These are phyloP conservation scores for Echinochloa phyllopogon DNA, from an alignment of 176 grass and related monocot genomes.

Conservation along the genomic window DNA sequence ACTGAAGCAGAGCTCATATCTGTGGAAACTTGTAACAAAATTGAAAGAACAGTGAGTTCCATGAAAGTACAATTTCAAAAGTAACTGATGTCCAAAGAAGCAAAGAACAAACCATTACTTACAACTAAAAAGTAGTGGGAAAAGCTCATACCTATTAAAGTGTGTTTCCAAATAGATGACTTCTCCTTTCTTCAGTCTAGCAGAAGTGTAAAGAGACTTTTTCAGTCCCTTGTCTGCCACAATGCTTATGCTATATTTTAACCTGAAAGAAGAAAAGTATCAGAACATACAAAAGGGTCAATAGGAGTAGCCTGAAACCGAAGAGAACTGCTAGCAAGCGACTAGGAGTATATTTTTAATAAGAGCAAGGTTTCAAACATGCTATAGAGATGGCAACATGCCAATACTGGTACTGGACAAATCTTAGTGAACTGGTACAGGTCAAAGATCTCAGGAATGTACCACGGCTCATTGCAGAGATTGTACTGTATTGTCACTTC, in stretches of 20 bases:
- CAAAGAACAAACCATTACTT: background rate
- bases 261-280: slow-evolving; percentile 53
- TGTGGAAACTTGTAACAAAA: slow-evolving; percentile 45
- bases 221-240: slow-evolving; percentile 97
- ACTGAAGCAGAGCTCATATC: slow-evolving; percentile 88
- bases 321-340: background rate
- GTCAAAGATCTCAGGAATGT: slow-evolving; percentile 19
- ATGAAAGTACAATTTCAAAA: background rate
- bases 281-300: slow-evolving; percentile 10
- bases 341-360: background rate
- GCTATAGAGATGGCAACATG: background rate
- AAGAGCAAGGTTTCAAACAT: background rate
- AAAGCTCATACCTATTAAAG: slow-evolving; percentile 64
- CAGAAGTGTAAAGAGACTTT: slow-evolving; percentile 84
- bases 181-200: slow-evolving; percentile 94
- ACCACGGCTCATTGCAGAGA: slow-evolving; percentile 98
- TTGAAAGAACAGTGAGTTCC: background rate
- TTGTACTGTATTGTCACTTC: slow-evolving; percentile 98
- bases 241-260: slow-evolving; percentile 96
- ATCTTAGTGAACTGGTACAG: background rate
- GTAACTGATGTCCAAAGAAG: background rate
- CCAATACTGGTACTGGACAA: background rate
- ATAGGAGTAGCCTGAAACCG: slow-evolving; percentile 12
- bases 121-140: slow-evolving; percentile 4
- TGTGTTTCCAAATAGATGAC: slow-evolving; percentile 96